phyloP scores from a whole-genome alignment of 2,329 filamentous ascomycete genomes.

The Talaromyces sp. region DNA sequence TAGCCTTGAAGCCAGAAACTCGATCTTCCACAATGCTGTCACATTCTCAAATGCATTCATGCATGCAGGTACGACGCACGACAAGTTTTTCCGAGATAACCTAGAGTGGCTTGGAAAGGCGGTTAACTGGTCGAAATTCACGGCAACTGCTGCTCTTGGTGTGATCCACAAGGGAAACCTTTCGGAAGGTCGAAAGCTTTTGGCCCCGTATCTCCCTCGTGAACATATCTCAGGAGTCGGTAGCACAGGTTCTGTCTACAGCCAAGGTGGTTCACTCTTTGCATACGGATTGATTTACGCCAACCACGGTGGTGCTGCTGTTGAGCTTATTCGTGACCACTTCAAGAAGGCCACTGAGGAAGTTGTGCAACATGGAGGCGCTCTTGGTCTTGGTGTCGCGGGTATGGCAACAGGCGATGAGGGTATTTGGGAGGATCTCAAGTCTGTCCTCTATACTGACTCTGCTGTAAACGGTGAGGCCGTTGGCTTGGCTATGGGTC shows the following conservation, averaged over 20 bases:
- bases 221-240: slow-evolving; percentile 59
- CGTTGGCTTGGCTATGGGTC: slow-evolving; percentile 90
- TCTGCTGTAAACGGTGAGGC: slow-evolving; percentile 96
- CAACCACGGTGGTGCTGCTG: slow-evolving; percentile 89
- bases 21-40: slow-evolving; percentile 96
- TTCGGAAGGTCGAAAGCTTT: slow-evolving; percentile 84
- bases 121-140: slow-evolving; percentile 99
- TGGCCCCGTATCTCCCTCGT: slow-evolving; percentile 90
- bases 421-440: slow-evolving; percentile 86
- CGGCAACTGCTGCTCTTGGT: slow-evolving; percentile 89
- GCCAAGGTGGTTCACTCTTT: slow-evolving; percentile 92
- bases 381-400: slow-evolving; percentile 89
- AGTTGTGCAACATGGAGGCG: slow-evolving; percentile 94
- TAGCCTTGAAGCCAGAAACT: slow-evolving; percentile 91
- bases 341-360: slow-evolving; percentile 58
- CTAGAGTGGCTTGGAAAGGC: slow-evolving; percentile 97
- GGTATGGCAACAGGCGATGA: slow-evolving; percentile 95
- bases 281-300: slow-evolving; percentile 95
- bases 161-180: slow-evolving; percentile 96
- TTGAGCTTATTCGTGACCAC: slow-evolving; percentile 47
- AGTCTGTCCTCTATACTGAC: slow-evolving; percentile 83
- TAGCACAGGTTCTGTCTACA: slow-evolving; percentile 82
- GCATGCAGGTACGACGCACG: slow-evolving; percentile 97
- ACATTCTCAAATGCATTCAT: slow-evolving; percentile 99
- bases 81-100: slow-evolving; percentile 98